Base-by-base conservation (phyloP, 176 grass and related monocot genomes). In the Avena insularis region DNA sequence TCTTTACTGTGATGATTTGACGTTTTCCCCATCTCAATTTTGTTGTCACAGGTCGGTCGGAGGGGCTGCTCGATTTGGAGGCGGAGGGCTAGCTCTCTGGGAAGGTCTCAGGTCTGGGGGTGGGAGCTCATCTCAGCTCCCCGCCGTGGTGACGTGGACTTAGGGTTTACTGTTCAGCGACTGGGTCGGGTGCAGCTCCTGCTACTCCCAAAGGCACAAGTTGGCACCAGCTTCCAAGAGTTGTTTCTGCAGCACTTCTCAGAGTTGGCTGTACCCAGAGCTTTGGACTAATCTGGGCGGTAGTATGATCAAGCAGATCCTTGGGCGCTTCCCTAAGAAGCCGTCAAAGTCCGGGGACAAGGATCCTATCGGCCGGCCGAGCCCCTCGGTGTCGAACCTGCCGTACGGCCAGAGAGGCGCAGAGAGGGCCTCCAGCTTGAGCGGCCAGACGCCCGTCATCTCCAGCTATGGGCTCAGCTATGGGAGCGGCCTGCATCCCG, bases 301-400 rank as follows among this genome's bases (percentile, higher is more conserved):
- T 78, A 95, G 79, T 11, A 95, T 95, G 93, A 95, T 95, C 79
- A 95, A 95, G 86, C 91, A 93, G 81, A 84, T 95, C 67, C 85
- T 95, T 71, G 91, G 91, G 15, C 82, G 88, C 83, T 90, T 95
- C 83, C 93, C 93, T 6, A 92, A 92, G 86, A 95, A 95, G 86
- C 64, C 74, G 4, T 93, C 91, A 75, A 93, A 95, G 81, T 95
- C 88, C 0, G 86, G 91, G 27, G 93, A 95, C 77, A 95, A 89
- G 84, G 93, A 93, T 71, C 63, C 46, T 6, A 84, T 72, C 61
- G 88, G 85, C 64, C 79, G 88, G 46, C 67, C 91, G 38, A 87
- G 83, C 46, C 61, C 91, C 67, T 79, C 83, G 2, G 90, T 71
- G 17, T 55, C 62, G 0, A 84, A 88, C 25, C 62, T 71, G 0